Base-by-base conservation (phyloP, 352 stramenopile genomes). In the Globisporangium cystogenes region DNA sequence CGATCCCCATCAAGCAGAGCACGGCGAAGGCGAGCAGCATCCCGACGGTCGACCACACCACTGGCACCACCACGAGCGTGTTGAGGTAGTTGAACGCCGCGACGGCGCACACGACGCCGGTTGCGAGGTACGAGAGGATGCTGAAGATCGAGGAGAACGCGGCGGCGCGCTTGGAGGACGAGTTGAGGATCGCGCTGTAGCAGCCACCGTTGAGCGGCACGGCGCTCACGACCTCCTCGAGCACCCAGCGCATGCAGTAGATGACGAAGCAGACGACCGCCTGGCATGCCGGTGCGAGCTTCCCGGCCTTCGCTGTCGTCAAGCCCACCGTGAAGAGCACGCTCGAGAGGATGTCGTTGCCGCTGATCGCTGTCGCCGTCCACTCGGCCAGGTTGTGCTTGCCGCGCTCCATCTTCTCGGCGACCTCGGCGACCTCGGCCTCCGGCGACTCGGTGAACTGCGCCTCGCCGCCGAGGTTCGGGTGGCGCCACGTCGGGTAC, bases 121-220 rank as follows among this genome's bases (percentile, higher is more conserved):
- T 96, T 7, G 86, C 86, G 29, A 95, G 66, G 67, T 96, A 96
- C 10, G 79, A 87, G 37, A 96, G 74, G 39, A 96, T 81, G 33
- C 75, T 76, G 51, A 96, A 86, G 16, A 69, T 74, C 18, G 85
- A 73, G 0, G 84, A 75, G n/a, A 92, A 62, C 7, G 79, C 76
- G 2, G 87, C 87, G 11, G 82, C 61, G 23, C 68, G 64, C 64
- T 96, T 96, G 23, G 65, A 82, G 8, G 81, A 86, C n/a, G 80
- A 82, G 62, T 96, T 94, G 29, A 96, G 65, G 31, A 96, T 72
- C 40, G 87, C 74, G 57, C 82, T 96, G 62, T 96, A 96, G 51
- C 74, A 87, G 31, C 87, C 87, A 35, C 87, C 87, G 65, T 96
- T 96, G 41, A 93, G 72, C 29, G 83, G 85, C 27, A 96, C 67